A percentile compares a stretch with the other conserved stretches of the same genome.
Evolutionary conservation across 306 rosid species (phyloP).

Genomic region (Leucaena leucocephala): DNA sequence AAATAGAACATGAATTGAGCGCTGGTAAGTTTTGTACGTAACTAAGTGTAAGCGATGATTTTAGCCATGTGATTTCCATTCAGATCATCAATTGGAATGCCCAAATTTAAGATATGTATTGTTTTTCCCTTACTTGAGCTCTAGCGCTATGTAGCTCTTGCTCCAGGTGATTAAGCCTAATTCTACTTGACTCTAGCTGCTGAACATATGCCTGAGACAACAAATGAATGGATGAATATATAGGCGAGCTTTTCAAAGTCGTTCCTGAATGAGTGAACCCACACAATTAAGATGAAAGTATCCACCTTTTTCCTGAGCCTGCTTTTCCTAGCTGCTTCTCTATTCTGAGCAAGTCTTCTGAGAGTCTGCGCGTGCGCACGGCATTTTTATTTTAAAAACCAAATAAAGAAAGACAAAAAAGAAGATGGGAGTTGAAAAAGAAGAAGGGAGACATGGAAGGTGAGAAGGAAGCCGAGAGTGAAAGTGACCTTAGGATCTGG

Average conservation of each 20-base stretch:
- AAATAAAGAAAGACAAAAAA: not conserved
- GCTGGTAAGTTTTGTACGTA: constrained; percentile 1
- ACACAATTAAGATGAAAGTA: not conserved
- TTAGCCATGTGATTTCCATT: constrained; percentile 12
- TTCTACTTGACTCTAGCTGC: constrained; percentile 92
- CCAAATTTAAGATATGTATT: not conserved
- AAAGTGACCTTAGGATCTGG: constrained; percentile 86
- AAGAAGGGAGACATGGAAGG: not conserved
- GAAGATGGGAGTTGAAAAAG: not conserved
- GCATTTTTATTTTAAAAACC: not conserved
- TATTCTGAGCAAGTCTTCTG: constrained; percentile 98
- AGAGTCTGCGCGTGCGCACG: constrained; percentile 58
- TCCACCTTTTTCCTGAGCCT: constrained; percentile 93
- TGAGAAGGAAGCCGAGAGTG: not conserved
- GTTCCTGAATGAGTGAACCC: constrained; percentile 36
- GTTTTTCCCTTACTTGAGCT: constrained; percentile 60
- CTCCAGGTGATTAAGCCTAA: constrained; percentile 90
- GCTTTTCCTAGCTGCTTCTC: constrained; percentile 99
- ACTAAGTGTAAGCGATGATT: not conserved
- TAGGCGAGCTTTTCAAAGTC: constrained; percentile 4
- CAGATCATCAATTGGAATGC: constrained; percentile 23
- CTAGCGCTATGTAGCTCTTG: constrained; percentile 89
- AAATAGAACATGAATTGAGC: constrained; percentile 18
- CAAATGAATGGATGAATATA: constrained; percentile 1
- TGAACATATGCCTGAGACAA: constrained; percentile 88